Base-by-base conservation (phyloP, 768 basidiomycete species). In the Favolaschia claudopus region DNA sequence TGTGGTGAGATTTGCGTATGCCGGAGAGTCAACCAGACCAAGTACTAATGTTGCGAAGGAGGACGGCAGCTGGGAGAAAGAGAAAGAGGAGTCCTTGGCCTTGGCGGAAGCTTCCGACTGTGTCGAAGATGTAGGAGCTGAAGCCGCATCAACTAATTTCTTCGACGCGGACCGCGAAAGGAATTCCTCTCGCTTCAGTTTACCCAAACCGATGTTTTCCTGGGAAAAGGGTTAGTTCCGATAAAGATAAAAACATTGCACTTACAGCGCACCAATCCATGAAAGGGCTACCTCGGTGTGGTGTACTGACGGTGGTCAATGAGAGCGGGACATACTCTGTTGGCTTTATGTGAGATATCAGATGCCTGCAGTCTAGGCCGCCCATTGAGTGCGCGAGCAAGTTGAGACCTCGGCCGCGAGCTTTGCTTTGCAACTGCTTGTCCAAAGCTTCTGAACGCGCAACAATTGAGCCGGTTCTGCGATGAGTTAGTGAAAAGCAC, bases 381-480 rank as follows among this genome's bases (percentile, higher is more conserved):
- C 96, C 96, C 97, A 99, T 99, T 7, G 94, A 96, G 71, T 99
- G 97, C 0, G 93, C 97, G 40, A 99, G 80, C 62, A 99, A 88
- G 72, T 99, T 99, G 67, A 99, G 76, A 9, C 91, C 93, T 44
- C 89, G 85, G 6, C 93, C 95, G 14, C 77, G 80, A 4, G 89
- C 87, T 43, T 80, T 88, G 13, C 77, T 69, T 54, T 85, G 79
- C 12, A 99, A 82, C 64, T 90, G 86, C 22, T 80, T 80, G 72
- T 99, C 84, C 63, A 99, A 79, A 40, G 81, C 83, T 50, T 88
- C 81, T 0, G 95, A 91, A 19, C 97, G 87, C 12, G 91, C 89
- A 13, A 85, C 76, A 51, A 99, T 89, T 0, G 93, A 95, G 5
- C 95, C 97, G 15, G 96, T 98, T 4, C 95, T 96, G 71, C 7